Base-by-base conservation (phyloP, 1,139 yeast genomes). In the Groenewaldozyma auringiensis region DNA sequence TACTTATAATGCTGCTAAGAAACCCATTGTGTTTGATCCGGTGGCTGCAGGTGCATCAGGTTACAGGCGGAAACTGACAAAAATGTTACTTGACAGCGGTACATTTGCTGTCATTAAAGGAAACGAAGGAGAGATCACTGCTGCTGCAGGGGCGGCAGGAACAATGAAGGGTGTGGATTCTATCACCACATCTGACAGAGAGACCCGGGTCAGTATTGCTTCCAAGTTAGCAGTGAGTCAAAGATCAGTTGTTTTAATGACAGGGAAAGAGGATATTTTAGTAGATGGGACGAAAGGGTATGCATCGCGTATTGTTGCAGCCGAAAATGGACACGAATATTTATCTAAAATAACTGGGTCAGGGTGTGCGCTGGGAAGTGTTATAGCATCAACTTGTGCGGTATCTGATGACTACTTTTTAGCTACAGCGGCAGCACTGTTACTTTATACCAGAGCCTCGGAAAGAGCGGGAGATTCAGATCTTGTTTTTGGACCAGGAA, bases 31-130 rank as follows among this genome's bases (percentile, higher is more conserved):
- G 0, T 81, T 83, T 55, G 97, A 89, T 60, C 97, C 96, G 0
- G 96, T 89, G 13, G 97, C 92, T 0, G 87, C 83, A 37, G 95
- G 95, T 25, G 96, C 96, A 0, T 74, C 95, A 0, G 52, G 58
- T 2, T 75, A 78, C 8, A 69, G 97, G 49, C 66, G 70, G 33
- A 60, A 64, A 2, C 69, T 79, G 25, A 74, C 80, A 45, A 63
- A 69, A 32, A 59, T 61, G 1, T 56, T 87, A 9, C 63, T 88
- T 36, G 72, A 79, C 41, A 48, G 58, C 14, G 89, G 88, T 1
- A 76, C 77, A 41, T 72, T 77, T 46, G 67, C 83, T 1, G 88
- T 87, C 16, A 80, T 88, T 53, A 87, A 89, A 62, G 96, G 96
- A 1, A 89, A 89, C 58, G 75, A 78, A 11, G 88, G 94, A n/a